Evolutionary conservation across 257 asterid genomes (phyloP).

Genomic region (Gardenia jasminoides): DNA sequence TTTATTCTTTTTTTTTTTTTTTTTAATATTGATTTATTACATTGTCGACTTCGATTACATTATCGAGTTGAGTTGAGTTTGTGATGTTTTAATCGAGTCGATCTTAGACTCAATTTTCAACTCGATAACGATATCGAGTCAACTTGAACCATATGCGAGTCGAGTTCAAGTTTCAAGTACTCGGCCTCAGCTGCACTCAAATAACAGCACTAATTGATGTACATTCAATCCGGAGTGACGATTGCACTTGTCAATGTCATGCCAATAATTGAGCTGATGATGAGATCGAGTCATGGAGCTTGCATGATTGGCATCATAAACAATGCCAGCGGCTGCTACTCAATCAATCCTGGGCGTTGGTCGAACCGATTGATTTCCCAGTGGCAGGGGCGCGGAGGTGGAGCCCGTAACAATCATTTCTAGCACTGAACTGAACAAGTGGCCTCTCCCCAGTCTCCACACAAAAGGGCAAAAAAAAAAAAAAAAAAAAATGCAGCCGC

Average conservation of each 20-base stretch:
- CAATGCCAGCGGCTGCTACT: constrained; percentile 12
- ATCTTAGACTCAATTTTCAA: too few species aligned
- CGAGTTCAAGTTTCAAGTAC: too few species aligned
- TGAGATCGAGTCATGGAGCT: constrained; percentile 2
- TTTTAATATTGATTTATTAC: too few species aligned
- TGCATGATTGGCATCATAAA: constrained; percentile 20
- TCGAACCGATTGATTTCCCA: background rate
- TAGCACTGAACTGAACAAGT: constrained; percentile 15
- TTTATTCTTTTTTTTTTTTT: background rate
- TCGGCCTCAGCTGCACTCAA: too few species aligned
- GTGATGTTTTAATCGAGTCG: too few species aligned
- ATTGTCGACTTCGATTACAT: too few species aligned
- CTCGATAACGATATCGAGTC: too few species aligned
- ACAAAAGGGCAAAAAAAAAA: background rate
- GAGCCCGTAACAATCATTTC: constrained; percentile 5
- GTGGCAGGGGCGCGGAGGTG: background rate
- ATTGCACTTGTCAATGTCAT: constrained; percentile 19
- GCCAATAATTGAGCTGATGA: constrained; percentile 24
- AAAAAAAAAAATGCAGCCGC: too few species aligned
- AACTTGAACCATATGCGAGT: too few species aligned
- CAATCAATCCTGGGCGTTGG: constrained; percentile 3
- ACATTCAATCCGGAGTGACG: background rate
- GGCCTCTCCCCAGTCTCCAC: background rate
- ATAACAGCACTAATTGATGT: too few species aligned
- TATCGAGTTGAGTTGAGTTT: too few species aligned